Conservation (phyloP, 805 yeast species). For the Pichia californica region DNA sequence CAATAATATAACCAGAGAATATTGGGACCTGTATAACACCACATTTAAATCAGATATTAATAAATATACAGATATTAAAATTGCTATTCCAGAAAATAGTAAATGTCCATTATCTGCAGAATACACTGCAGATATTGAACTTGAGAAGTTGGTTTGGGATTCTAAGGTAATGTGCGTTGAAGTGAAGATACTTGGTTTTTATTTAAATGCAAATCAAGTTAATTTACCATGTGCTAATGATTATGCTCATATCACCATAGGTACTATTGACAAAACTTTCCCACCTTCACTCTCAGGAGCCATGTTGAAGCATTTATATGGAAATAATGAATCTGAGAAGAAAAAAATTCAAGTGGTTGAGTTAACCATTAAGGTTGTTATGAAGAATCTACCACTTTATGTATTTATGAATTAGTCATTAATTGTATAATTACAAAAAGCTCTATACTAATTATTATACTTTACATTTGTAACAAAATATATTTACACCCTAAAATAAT, state of each 20-base stretch:
- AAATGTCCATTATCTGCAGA: conserved; percentile 15
- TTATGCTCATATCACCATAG: conserved; percentile 69
- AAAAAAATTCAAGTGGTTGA: conserved; percentile 10
- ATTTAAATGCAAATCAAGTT: neutral
- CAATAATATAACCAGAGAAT: conserved; percentile 7
- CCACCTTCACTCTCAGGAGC: conserved; percentile 48
- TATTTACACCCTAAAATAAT: neutral
- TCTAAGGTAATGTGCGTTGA: conserved; percentile 46
- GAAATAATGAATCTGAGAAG: conserved; percentile 12
- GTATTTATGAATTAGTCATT: conserved; percentile 8
- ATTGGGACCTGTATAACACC: conserved; percentile 18
- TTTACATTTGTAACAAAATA: neutral
- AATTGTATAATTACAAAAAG: neutral
- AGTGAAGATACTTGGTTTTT: conserved; percentile 32
- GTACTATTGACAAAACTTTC: conserved; percentile 40
- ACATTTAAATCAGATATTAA: neutral
- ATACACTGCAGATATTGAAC: conserved; percentile 32
- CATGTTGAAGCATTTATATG: conserved; percentile 23
- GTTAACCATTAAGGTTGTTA: conserved; percentile 8
- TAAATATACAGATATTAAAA: neutral
- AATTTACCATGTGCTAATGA: conserved; percentile 32
- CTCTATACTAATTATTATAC: neutral
- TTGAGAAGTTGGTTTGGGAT: conserved; percentile 45
- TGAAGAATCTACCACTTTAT: conserved; percentile 17
- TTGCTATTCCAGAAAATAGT: conserved; percentile 1